Percentiles rank a stretch among this genome's conserved stretches.
These are phyloP conservation scores for Xylaria acuta DNA, from an alignment of 495 filamentous ascomycete genomes.

Conservation along the genomic window DNA sequence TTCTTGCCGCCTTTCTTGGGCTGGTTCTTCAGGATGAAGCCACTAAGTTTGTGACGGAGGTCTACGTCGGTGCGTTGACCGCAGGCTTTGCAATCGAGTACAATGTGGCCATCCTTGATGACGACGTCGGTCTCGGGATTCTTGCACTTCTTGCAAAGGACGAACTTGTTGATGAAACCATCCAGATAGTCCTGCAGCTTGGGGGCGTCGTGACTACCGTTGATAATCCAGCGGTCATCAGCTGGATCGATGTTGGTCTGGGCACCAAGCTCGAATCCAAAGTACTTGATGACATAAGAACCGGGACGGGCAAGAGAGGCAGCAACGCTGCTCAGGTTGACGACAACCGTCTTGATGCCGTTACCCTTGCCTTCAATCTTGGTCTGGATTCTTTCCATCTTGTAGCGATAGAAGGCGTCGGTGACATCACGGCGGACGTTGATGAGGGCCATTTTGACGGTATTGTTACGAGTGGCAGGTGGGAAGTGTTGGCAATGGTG, in stretches of 20 bases:
- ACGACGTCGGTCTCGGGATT: constrained; percentile 96
- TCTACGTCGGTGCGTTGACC: constrained; percentile 91
- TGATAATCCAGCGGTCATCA: constrained; percentile 99
- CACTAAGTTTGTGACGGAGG: constrained; percentile 91
- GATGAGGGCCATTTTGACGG: constrained; percentile 69
- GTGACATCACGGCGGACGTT: constrained; percentile 98
- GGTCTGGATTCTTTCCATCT: constrained; percentile 98
- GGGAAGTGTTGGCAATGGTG: constrained; percentile 33
- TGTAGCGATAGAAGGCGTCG: constrained; percentile 99
- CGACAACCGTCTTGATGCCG: constrained; percentile 95
- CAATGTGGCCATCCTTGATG: constrained; percentile 89
- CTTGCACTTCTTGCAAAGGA: constrained; percentile 99
- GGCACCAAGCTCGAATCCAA: constrained; percentile 97
- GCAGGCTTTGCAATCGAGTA: constrained; percentile 97
- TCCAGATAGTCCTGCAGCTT: constrained; percentile 99
- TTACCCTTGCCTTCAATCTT: constrained; percentile 99
- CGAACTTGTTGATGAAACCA: constrained; percentile 96
- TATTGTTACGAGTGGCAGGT: constrained; percentile 41
- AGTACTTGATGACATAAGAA: constrained; percentile 98
- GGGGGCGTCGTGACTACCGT: constrained; percentile 91
- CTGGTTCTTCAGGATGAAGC: constrained; percentile 95
- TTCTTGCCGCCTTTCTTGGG: constrained; percentile 85
- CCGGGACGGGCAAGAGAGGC: constrained; percentile 90
- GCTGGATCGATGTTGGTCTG: constrained; percentile 97
- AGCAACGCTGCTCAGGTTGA: constrained; percentile 96